Conservation (phyloP, 1,284 basidiomycete genomes). For the Porodaedalea pini region DNA sequence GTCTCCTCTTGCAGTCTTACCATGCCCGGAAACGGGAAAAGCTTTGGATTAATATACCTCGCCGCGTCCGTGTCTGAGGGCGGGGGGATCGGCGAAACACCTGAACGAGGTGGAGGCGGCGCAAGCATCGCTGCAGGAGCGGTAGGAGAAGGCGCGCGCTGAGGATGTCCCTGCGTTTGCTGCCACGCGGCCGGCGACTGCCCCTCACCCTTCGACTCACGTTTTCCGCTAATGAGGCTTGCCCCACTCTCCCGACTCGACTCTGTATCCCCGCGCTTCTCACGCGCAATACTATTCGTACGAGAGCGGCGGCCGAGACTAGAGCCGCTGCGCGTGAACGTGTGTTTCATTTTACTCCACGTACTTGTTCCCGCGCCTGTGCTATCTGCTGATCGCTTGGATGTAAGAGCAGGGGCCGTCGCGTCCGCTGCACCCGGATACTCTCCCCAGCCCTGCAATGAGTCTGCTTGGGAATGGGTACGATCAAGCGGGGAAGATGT, state of each 20-base stretch:
- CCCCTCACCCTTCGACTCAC: slow-evolving; percentile 12
- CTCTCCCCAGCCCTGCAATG: slow-evolving; percentile 15
- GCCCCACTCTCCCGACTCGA: slow-evolving; percentile 71
- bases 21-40: slow-evolving; percentile 88
- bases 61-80: slow-evolving; percentile 55
- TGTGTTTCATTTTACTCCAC: slow-evolving; percentile 66
- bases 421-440: neutral
- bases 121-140: slow-evolving; percentile 62
- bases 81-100: slow-evolving; percentile 67
- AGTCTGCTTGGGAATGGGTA: slow-evolving; percentile 19
- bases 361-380: slow-evolving; percentile 34
- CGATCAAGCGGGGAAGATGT: slow-evolving; percentile 11
- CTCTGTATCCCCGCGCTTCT: slow-evolving; percentile 54
- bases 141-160: slow-evolving; percentile 56
- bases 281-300: slow-evolving; percentile 68
- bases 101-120: slow-evolving; percentile 49
- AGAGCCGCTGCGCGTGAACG: slow-evolving; percentile 59
- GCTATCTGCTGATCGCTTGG: slow-evolving; percentile 53
- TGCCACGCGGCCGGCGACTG: slow-evolving; percentile 30
- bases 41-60: slow-evolving; percentile 72
- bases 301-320: slow-evolving; percentile 68
- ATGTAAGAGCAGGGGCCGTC: slow-evolving; percentile 28
- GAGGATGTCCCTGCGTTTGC: slow-evolving; percentile 38
- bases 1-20: slow-evolving; percentile 70
- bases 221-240: slow-evolving; percentile 57